Evolutionary conservation across 176 grass and related monocot genomes (phyloP).

Genomic region (Avena atlantica): DNA sequence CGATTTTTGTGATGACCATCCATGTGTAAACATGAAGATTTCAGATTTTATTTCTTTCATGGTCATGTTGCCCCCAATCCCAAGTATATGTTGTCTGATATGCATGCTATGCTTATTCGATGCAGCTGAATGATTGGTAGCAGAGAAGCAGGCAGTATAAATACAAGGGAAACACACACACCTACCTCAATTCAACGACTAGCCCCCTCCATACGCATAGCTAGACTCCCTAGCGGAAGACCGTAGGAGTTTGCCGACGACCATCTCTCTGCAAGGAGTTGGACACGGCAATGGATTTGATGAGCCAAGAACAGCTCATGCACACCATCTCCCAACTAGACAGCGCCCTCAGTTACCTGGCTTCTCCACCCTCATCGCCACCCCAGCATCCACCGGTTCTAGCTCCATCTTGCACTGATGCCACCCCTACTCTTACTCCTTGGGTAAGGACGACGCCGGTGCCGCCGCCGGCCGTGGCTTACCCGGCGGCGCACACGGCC

Average conservation of each 20-base stretch:
- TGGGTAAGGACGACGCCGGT: not conserved
- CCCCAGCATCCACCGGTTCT: not conserved
- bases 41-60: no score
- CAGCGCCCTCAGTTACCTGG: constrained; percentile 14
- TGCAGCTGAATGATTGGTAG: no score
- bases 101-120: no score
- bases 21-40: no score
- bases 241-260: not conserved
- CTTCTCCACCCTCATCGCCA: constrained; percentile 27
- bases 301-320: constrained; percentile 40
- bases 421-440: not conserved
- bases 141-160: not conserved
- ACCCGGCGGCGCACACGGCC: not conserved
- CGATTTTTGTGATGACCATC: no score
- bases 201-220: not conserved
- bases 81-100: no score
- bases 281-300: constrained; percentile 13
- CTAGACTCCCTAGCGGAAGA: not conserved
- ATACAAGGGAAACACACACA: not conserved
- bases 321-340: constrained; percentile 42
- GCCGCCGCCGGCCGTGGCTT: not conserved
- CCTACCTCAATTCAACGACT: not conserved
- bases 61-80: no score
- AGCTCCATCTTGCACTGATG: not conserved
- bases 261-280: not conserved